Base-by-base conservation (phyloP, 139 green algal species). In the Tetraselmis striata region DNA sequence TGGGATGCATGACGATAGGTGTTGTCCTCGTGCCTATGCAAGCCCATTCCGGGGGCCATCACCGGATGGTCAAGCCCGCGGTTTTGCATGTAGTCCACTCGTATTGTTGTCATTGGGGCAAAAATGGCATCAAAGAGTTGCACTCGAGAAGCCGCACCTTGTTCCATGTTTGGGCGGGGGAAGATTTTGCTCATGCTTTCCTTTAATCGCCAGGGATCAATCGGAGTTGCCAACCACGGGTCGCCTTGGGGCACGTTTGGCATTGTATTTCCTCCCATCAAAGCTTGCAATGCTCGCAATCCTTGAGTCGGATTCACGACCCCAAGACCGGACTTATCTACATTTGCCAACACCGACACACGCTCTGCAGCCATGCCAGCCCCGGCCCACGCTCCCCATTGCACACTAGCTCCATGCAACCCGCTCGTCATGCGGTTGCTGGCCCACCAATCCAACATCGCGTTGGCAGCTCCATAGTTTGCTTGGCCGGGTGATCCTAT, bases 361-460 rank as follows among this genome's bases (percentile, higher is more conserved):
- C 45, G 45, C 5, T 18, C 45, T 67, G 78, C 85, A 59, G 91
- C 89, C 91, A 94, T 94, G 79, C 92, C 92, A 22, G 80, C 86
- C 26, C 88, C 90, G 1, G 88, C 86, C 92, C 91, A 94, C 1
- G 92, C 91, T 26, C 92, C 92, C 91, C 91, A 95, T 84, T 95
- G 91, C 67, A 94, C 81, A 59, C 87, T 92, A 18, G 87, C 82
- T 0, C 80, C 83, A 29, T 79, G n/a, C 59, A 90, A 2, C 2
- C 92, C 91, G 31, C 59, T 2, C 23, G 27, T 24, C 58, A 81
- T 67, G 1, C 75, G 29, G 18, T 22, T 1, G 0, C 59, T 29
- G 0, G 90, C 87, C 28, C 75, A 80, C 0, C 76, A 81, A 76
- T 95, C 90, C 59, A 96, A 81, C 1, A 78, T 87, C 1, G 86